phyloP scores from a whole-genome alignment of 1,139 yeast species.

The Meyerozyma smithsonii region DNA sequence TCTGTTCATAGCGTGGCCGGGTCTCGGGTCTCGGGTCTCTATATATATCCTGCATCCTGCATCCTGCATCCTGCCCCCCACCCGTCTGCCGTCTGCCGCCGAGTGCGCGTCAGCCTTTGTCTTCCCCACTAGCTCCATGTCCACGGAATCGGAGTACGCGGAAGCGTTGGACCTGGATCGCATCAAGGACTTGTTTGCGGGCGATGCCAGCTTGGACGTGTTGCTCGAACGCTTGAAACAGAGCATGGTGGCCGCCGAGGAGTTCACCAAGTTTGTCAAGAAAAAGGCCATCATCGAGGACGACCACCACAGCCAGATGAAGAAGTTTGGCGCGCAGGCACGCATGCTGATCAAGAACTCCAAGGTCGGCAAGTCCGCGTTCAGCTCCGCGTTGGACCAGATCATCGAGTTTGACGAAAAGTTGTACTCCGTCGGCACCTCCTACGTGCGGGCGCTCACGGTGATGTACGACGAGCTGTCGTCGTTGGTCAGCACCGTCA shows the following conservation, averaged over 20 bases:
- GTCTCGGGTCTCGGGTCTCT: no score
- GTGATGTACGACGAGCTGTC: slow-evolving; percentile 82
- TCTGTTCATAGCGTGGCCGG: no score
- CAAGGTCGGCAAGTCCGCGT: slow-evolving; percentile 51
- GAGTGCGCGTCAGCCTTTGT: not conserved
- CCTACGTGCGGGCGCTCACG: slow-evolving; percentile 74
- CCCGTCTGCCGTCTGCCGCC: no score
- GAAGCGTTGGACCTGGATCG: slow-evolving; percentile 12
- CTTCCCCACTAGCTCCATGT: not conserved
- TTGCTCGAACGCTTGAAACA: slow-evolving; percentile 72
- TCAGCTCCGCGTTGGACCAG: slow-evolving; percentile 60
- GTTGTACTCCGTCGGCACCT: slow-evolving; percentile 62
- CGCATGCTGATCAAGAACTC: slow-evolving; percentile 43
- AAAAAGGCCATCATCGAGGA: slow-evolving; percentile 77
- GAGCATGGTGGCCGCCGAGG: slow-evolving; percentile 77
- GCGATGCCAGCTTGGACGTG: slow-evolving; percentile 53
- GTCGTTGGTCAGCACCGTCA: slow-evolving; percentile 66
- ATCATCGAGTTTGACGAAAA: slow-evolving; percentile 77
- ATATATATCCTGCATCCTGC: not conserved
- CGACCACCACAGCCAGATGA: slow-evolving; percentile 69
- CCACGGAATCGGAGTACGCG: slow-evolving; percentile 9
- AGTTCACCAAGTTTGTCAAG: slow-evolving; percentile 71
- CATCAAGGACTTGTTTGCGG: slow-evolving; percentile 11
- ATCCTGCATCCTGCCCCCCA: no score
- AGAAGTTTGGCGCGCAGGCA: slow-evolving; percentile 58